Base-by-base conservation (phyloP, 495 filamentous ascomycete species). In the Aspergillus funiculosus region DNA sequence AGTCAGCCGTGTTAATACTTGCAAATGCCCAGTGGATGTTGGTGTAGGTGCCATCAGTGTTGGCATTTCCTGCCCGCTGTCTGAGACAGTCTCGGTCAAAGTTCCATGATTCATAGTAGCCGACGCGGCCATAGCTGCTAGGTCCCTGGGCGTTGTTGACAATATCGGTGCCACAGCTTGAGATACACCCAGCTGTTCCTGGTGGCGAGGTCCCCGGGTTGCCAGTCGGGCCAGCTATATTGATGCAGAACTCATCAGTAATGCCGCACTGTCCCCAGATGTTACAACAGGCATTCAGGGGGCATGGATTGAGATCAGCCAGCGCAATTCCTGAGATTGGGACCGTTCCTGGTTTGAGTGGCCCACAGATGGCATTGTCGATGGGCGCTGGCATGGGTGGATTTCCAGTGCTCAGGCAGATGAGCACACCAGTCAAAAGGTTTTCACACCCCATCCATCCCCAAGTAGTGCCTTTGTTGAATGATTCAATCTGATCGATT, bases 361-460 rank as follows among this genome's bases (percentile, higher is more conserved):
- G 75, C 0, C 75, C 75, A 50, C 75, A 78, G 4, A 67, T 43
- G 10, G 68, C 60, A 20, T 63, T 66, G 0, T 51, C 14, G 0
- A 71, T 18, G 0, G 49, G 37, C 5, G 64, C 52, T 1, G 76
- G 77, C 56, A 78, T 51, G 0, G 74, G 73, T 3, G 76, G 29
- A 19, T 4, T 28, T 2, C 77, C 77, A 1, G 51, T 45, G 51
- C 73, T 77, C 2, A 80, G 29, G 49, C 77, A 78, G 13, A 80
- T 76, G 8, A 17, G 30, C 50, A 30, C 1, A 2, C 46, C 32
- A 9, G 36, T 21, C 11, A 38, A 62, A 43, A 56, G 30, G 9
- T 45, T 20, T 0, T 28, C 9, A 15, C 52, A 55, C 3, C 48
- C 48, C 4, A 26, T 26, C 53, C 45, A 56, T 8, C 53, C 53